phyloP scores from a whole-genome alignment of 108 stramenopile species.

The Cyclotella baltica region DNA sequence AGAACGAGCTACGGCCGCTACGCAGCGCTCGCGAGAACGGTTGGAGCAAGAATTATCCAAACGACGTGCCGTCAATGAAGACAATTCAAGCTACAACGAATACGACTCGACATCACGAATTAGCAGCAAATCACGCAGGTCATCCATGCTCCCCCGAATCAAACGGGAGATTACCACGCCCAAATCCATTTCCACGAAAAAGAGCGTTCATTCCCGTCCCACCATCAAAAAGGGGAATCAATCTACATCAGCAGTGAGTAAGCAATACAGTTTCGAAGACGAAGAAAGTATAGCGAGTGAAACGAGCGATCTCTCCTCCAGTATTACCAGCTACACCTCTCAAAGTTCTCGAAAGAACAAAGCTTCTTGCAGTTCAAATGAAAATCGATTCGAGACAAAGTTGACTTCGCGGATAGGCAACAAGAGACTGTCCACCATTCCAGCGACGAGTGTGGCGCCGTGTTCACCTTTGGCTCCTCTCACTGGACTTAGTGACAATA shows the following conservation, averaged over 20 bases:
- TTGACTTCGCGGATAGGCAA: slow-evolving; percentile 55
- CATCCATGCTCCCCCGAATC: slow-evolving; percentile 20
- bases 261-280: background rate
- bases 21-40: slow-evolving; percentile 1
- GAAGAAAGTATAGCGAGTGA: slow-evolving; percentile 34
- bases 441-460: slow-evolving; percentile 58
- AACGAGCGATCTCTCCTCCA: slow-evolving; percentile 47
- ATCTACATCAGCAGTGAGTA: background rate
- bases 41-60: slow-evolving; percentile 3
- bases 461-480: slow-evolving; percentile 61
- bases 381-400: slow-evolving; percentile 33
- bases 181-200: slow-evolving; percentile 11
- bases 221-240: slow-evolving; percentile 24
- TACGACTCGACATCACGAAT: background rate
- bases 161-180: slow-evolving; percentile 6
- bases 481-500: slow-evolving; percentile 31
- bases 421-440: slow-evolving; percentile 68
- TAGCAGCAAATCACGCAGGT: slow-evolving; percentile 7
- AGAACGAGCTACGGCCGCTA: background rate
- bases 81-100: slow-evolving; percentile 16
- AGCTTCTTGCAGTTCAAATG: background rate
- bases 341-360: slow-evolving; percentile 14
- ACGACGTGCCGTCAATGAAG: slow-evolving; percentile 17
- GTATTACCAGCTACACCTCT: slow-evolving; percentile 32
- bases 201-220: slow-evolving; percentile 9